phyloP scores from a whole-genome alignment of 495 filamentous ascomycete species.

The Tirmania nivea region DNA sequence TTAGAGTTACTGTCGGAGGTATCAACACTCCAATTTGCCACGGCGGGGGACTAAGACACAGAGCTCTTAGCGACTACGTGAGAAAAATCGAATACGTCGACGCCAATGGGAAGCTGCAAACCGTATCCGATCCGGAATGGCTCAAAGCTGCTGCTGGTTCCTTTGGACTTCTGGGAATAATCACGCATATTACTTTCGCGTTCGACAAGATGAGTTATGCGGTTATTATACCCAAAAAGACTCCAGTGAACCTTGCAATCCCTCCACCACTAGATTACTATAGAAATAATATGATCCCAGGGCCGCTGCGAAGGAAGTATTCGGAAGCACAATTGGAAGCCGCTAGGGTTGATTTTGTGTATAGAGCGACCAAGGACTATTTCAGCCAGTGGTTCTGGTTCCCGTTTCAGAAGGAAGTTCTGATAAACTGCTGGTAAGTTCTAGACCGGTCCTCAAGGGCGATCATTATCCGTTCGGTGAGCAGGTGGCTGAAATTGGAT shows the following conservation, averaged over 20 bases:
- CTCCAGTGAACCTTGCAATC: conserved; percentile 26
- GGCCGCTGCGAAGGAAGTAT: conserved; percentile 19
- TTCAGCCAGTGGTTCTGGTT: conserved; percentile 37
- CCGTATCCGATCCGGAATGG: conserved; percentile 22
- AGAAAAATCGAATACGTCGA: conserved; percentile 31
- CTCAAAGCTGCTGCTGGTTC: conserved; percentile 29
- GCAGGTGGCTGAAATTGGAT: not conserved
- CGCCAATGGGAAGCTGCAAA: conserved; percentile 26
- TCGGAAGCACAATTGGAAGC: conserved; percentile 16
- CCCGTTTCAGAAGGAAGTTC: conserved; percentile 25
- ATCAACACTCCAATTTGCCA: conserved; percentile 33
- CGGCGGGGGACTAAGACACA: conserved; percentile 26
- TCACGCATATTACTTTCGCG: conserved; percentile 33
- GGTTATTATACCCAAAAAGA: conserved; percentile 25
- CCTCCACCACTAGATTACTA: conserved; percentile 22
- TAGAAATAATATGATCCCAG: conserved; percentile 20
- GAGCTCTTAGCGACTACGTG: conserved; percentile 29
- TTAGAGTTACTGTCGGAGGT: conserved; percentile 28
- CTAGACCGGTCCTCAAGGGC: not conserved
- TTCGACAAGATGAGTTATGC: conserved; percentile 32
- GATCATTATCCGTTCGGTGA: not conserved
- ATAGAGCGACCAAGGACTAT: conserved; percentile 24
- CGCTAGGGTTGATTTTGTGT: conserved; percentile 20
- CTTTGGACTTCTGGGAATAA: conserved; percentile 31
- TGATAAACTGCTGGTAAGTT: conserved; percentile 28